Evolutionary conservation across 805 yeast species (phyloP).

Genomic region (Saccharomyces cerevisiae): DNA sequence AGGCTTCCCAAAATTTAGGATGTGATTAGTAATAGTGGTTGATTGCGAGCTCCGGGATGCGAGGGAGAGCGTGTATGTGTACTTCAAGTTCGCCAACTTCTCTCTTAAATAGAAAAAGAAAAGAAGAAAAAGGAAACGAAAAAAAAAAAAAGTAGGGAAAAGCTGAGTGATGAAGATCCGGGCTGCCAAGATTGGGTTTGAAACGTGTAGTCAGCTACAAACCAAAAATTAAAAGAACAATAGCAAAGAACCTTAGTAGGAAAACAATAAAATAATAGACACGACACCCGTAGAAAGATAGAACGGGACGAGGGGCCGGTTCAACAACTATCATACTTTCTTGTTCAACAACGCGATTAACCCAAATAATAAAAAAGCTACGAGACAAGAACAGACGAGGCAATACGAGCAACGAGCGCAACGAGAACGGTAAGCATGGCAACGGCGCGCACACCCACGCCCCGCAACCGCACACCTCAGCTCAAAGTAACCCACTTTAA

Average conservation of each 20-base stretch:
- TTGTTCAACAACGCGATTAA: neutral
- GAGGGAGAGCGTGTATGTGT: neutral
- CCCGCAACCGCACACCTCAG: neutral
- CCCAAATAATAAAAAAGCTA: too few relatives aligned
- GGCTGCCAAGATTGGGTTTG: neutral
- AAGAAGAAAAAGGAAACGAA: neutral
- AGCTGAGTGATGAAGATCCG: neutral
- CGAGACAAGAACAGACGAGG: neutral
- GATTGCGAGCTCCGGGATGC: neutral
- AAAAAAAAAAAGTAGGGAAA: neutral
- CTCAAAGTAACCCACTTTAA: neutral
- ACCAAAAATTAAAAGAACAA: neutral
- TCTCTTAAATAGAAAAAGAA: neutral
- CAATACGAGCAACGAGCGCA: neutral
- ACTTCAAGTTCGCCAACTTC: neutral
- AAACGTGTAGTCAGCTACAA: neutral
- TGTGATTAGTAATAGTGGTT: neutral
- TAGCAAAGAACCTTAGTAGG: neutral
- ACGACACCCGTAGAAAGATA: neutral
- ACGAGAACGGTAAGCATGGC: constrained; percentile 1
- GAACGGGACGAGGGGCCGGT: neutral
- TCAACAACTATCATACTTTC: neutral
- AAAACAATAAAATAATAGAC: neutral
- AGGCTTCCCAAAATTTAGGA: neutral
- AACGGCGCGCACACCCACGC: neutral